phyloP scores from a whole-genome alignment of 2,329 filamentous ascomycete genomes.

The Aspergillus tubingensis region DNA sequence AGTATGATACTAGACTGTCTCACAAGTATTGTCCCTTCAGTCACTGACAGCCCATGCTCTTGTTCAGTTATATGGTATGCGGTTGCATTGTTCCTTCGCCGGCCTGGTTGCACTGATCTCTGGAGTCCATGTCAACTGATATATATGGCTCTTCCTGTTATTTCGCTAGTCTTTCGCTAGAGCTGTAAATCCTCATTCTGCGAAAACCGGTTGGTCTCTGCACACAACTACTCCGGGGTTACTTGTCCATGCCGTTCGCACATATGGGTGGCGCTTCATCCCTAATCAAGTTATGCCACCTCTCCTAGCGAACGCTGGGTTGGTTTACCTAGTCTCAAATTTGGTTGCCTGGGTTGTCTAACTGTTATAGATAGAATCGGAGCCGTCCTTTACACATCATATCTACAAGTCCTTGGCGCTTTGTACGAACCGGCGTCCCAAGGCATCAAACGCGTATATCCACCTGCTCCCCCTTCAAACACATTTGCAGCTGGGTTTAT shows the following conservation, averaged over 20 bases:
- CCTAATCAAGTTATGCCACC: constrained; percentile 66
- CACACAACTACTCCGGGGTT: constrained; percentile 63
- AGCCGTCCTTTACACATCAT: constrained; percentile 64
- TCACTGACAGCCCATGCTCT: neutral
- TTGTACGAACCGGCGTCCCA: constrained; percentile 61
- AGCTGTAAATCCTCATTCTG: constrained; percentile 60
- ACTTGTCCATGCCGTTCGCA: constrained; percentile 60
- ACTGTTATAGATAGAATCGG: constrained; percentile 50
- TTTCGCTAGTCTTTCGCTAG: constrained; percentile 58
- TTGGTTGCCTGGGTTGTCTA: neutral
- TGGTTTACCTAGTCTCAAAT: constrained; percentile 20
- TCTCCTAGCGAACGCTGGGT: constrained; percentile 63
- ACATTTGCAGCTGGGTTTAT: constrained; percentile 63
- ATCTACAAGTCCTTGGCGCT: constrained; percentile 60
- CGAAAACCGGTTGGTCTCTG: constrained; percentile 57
- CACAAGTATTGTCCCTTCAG: neutral
- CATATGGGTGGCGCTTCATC: constrained; percentile 65
- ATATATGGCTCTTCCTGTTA: neutral
- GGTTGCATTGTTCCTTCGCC: neutral
- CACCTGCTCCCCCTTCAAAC: constrained; percentile 54
- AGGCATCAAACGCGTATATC: constrained; percentile 60
- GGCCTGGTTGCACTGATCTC: neutral
- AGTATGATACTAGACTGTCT: constrained; percentile 59
- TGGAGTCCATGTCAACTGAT: constrained; percentile 11
- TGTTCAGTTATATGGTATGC: constrained; percentile 53